Percentiles rank a stretch among this genome's conserved stretches.
Conservation (phyloP, 805 yeast species). For the Metschnikowia cubensis region DNA sequence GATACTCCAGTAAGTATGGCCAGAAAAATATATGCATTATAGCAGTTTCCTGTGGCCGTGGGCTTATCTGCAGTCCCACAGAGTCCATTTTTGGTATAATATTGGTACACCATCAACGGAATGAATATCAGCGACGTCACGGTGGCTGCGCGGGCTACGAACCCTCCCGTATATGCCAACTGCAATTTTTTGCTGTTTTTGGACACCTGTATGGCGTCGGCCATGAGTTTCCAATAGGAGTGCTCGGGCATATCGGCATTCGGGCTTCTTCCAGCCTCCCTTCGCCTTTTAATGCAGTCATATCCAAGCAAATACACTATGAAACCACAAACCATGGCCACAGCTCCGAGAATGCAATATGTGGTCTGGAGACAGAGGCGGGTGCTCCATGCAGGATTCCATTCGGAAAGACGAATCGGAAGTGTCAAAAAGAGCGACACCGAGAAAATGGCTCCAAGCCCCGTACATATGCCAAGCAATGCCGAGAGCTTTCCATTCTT, state of each 20-base stretch:
- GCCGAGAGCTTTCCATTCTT: slow-evolving; percentile 53
- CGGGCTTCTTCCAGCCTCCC: slow-evolving; percentile 21
- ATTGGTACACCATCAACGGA: slow-evolving; percentile 59
- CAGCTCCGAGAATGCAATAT: slow-evolving; percentile 45
- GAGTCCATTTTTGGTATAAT: slow-evolving; percentile 46
- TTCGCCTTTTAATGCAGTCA: slow-evolving; percentile 34
- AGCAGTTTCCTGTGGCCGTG: slow-evolving; percentile 38
- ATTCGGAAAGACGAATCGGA: slow-evolving; percentile 46
- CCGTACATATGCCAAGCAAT: slow-evolving; percentile 57
- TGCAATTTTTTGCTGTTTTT: slow-evolving; percentile 43
- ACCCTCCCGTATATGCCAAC: slow-evolving; percentile 57
- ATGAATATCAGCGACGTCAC: slow-evolving; percentile 55
- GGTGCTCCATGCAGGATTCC: slow-evolving; percentile 30
- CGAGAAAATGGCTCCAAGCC: slow-evolving; percentile 64
- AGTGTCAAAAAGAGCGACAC: slow-evolving; percentile 53
- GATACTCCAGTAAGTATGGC: slow-evolving; percentile 69
- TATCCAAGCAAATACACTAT: slow-evolving; percentile 43
- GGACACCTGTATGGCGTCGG: slow-evolving; percentile 47
- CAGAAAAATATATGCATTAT: slow-evolving; percentile 60
- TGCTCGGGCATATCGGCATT: slow-evolving; percentile 3
- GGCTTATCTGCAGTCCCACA: slow-evolving; percentile 38
- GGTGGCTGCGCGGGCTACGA: slow-evolving; percentile 61
- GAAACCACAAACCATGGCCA: slow-evolving; percentile 37
- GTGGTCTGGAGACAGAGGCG: slow-evolving; percentile 43
- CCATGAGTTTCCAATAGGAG: slow-evolving; percentile 39